Base-by-base conservation (phyloP, 306 rosid species). In the Rubus parviflorus region DNA sequence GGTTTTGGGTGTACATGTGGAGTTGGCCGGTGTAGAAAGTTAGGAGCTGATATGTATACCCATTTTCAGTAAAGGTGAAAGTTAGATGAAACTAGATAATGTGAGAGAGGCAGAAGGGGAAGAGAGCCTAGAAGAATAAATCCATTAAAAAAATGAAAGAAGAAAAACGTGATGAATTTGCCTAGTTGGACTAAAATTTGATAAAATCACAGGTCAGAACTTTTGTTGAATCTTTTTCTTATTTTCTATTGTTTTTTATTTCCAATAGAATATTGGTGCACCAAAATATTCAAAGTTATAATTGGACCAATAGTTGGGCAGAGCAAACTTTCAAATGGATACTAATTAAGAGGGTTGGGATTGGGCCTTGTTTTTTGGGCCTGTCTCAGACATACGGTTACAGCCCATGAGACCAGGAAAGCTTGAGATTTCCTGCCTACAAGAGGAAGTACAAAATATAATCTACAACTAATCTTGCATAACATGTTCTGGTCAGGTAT, bases 241-340 rank as follows among this genome's bases (percentile, higher is more conserved):
- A 2, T 58, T 58, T 20, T 3, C 22, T 58, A 56, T n/a, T 54
- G n/a, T 23, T 30, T 25, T 7, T 23, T 25, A 56, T 47, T 47
- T 47, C 16, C 8, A 16, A 16, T 16, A 14, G 2, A 51, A 51
- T 51, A 51, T 51, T 17, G 63, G 63, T 57, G 17, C 4, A 35
- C 45, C 11, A 63, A 63, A 63, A 63, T 42, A 42, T 37, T 37
- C 4, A 63, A 37, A 48, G n/a, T 17, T 5, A 38, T 19, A n/a
- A 65, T 41, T 41, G 48, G 70, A 65, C 70, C 49, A 3, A 17
- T 30, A 41, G 70, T 17, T 65, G 49, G 70, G 70, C 41, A 41
- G 16, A 41, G 25, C 48, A 65, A 19, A 40, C 49, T 7, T 65
- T 65, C 70, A 17, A 41, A 30, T 9, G 0, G 15, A 15, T 5